Evolutionary conservation across 257 asterid genomes (phyloP).

Genomic region (Orobanche coerulescens): DNA sequence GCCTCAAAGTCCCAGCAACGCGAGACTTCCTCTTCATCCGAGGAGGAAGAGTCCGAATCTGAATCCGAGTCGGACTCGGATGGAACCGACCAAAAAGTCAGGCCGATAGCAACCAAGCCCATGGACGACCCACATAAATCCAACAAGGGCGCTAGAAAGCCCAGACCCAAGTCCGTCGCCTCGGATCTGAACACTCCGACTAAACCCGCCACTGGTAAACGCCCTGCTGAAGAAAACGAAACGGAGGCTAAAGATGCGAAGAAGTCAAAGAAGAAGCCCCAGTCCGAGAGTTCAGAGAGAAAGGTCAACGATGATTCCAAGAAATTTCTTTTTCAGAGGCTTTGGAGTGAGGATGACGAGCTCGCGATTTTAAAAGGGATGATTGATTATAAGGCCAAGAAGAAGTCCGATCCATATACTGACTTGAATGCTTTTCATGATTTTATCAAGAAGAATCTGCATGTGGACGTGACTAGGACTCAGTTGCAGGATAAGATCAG

Average conservation of each 20-base stretch:
- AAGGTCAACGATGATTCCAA: slow-evolving; percentile 27
- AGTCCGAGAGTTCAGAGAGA: slow-evolving; percentile 15
- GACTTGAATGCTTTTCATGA: slow-evolving; percentile 42
- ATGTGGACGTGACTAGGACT: slow-evolving; percentile 27
- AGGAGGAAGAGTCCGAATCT: slow-evolving; percentile 34
- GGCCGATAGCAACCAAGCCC: slow-evolving; percentile 32
- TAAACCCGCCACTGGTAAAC: slow-evolving; percentile 26
- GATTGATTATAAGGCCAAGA: slow-evolving; percentile 32
- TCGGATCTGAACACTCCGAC: slow-evolving; percentile 25
- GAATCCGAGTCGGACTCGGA: slow-evolving; percentile 36
- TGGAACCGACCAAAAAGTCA: slow-evolving; percentile 20
- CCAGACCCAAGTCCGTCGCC: slow-evolving; percentile 26
- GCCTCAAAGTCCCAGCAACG: slow-evolving; percentile 12
- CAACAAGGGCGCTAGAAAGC: slow-evolving; percentile 17
- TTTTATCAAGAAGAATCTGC: slow-evolving; percentile 41
- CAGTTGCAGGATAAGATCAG: slow-evolving; percentile 56
- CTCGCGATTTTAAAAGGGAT: slow-evolving; percentile 46
- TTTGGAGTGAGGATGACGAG: slow-evolving; percentile 67
- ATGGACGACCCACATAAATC: slow-evolving; percentile 22
- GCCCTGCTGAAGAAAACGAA: slow-evolving; percentile 29
- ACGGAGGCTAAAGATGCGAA: slow-evolving; percentile 29
- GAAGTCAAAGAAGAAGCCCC: slow-evolving; percentile 39
- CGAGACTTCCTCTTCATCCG: slow-evolving; percentile 27
- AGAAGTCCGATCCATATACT: slow-evolving; percentile 33
- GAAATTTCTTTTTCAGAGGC: slow-evolving; percentile 40